Evolutionary conservation across 352 stramenopile species (phyloP), one percentile per base, ranked within the genome.

Genomic region (Globisporangium nagaii): DNA sequence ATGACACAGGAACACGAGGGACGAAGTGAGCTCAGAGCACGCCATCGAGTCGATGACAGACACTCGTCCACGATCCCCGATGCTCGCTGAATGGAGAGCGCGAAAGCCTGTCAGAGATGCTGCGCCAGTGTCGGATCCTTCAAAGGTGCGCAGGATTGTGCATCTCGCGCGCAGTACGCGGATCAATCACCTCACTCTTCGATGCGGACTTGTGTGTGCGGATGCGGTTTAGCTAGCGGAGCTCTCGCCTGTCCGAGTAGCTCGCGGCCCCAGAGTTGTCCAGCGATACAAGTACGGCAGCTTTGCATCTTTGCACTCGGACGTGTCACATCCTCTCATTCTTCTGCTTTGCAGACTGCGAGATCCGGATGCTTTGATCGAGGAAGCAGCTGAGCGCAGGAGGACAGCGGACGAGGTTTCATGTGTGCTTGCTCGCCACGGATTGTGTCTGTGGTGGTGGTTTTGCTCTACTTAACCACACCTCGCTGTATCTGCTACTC

Each of bases 331-430:
- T 49, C 22, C 12, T 49, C 20, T 12, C 13, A 39, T 37, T 25
- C 6, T 27, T 15, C 32, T 30, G 4, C 3, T 31, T 44, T 22
- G 22, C 34, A 79, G 70, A 20, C 44, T 79, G 17, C 54, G 65
- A 15, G 49, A 53, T 35, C 53, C 65, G 25, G 43, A 67, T 19
- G 45, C 65, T n/a, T 28, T 68, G 5, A 72, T 81, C 10, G 41
- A 59, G 30, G 63, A 73, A 37, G 66, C 68, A 20, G 58, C 40
- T 2, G 66, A 66, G 12, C 60, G 63, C 22, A 56, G 60, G 36
- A 49, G 55, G 39, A 49, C 59, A 22, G 40, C 37, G 22, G 46
- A 69, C 28, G 68, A 77, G 68, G 70, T 75, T 15, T 17, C 25
- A 31, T 25, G 20, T 22, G 5, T 28, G n/a, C n/a, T 53, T 22